A percentile compares a stretch with the other conserved stretches of the same genome.
phyloP scores from a whole-genome alignment of 805 yeast genomes.

The Saccharomycopsis selenospora region DNA sequence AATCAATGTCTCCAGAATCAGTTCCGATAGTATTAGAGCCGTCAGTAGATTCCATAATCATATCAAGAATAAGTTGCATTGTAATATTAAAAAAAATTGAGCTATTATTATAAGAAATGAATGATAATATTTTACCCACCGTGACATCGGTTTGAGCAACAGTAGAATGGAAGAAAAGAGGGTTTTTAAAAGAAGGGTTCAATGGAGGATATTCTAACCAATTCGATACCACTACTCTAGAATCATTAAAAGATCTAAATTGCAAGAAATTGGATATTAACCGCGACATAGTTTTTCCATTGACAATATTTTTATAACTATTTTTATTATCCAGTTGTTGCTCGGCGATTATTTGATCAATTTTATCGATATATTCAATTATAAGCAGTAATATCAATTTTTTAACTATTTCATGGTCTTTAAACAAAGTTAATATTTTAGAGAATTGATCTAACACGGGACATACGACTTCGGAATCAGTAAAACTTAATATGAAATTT shows the following conservation, averaged over 20 bases:
- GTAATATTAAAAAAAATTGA: background rate
- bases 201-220: background rate
- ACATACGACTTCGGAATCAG: background rate
- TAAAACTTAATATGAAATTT: slow-evolving; percentile 2
- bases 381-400: slow-evolving; percentile 4
- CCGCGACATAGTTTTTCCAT: too few species aligned
- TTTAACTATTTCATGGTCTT: background rate
- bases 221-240: slow-evolving; percentile 6
- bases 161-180: slow-evolving; percentile 7
- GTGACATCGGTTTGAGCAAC: background rate
- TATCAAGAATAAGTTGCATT: background rate
- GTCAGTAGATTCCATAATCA: background rate
- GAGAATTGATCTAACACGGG: background rate
- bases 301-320: too few species aligned
- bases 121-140: slow-evolving; percentile 2
- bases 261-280: slow-evolving; percentile 2
- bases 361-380: background rate
- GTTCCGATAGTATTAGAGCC: background rate
- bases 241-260: slow-evolving; percentile 6
- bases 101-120: background rate
- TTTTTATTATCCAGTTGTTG: too few species aligned
- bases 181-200: slow-evolving; percentile 1
- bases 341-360: too few species aligned
- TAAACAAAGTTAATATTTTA: background rate
- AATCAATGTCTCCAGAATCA: background rate